Percentiles rank a stretch among this genome's conserved stretches.
Conservation (phyloP, 306 rosid species). For the Pterocarpus macrocarpus region DNA sequence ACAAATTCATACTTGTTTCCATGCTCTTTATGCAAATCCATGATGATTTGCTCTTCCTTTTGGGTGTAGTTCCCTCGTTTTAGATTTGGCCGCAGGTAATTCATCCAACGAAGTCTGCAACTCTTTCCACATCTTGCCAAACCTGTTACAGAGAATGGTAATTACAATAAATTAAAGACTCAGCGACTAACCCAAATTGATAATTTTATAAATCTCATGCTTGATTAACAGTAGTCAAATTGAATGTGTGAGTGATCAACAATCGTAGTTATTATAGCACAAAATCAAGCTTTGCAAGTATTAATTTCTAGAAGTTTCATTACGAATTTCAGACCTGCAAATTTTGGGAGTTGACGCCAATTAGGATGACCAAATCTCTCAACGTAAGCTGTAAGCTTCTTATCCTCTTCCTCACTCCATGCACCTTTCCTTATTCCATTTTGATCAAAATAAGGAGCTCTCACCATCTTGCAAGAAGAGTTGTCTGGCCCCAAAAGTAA, state of each 20-base stretch:
- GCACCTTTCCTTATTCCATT: constrained; percentile 55
- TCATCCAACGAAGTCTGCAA: constrained; percentile 85
- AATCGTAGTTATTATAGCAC: background rate
- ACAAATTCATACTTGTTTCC: constrained; percentile 73
- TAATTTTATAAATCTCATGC: background rate
- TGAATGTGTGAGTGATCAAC: background rate
- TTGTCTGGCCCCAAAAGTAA: constrained; percentile 12
- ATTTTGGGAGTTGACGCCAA: constrained; percentile 60
- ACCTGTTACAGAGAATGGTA: constrained; percentile 47
- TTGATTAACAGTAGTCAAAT: background rate
- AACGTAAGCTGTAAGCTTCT: constrained; percentile 38
- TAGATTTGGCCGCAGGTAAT: constrained; percentile 74
- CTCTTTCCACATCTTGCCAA: constrained; percentile 87
- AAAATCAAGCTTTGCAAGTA: too few species aligned
- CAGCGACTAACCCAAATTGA: background rate
- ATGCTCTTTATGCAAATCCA: constrained; percentile 62
- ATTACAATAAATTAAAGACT: background rate
- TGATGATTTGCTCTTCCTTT: constrained; percentile 67
- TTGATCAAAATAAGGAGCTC: constrained; percentile 53
- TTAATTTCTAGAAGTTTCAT: background rate
- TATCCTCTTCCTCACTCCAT: constrained; percentile 56
- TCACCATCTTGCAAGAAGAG: constrained; percentile 47
- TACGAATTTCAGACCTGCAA: constrained; percentile 44
- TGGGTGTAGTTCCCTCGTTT: constrained; percentile 69
- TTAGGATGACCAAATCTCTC: constrained; percentile 48